phyloP scores from a whole-genome alignment of 176 grass and related monocot genomes.

The Pontederia crassipes region DNA sequence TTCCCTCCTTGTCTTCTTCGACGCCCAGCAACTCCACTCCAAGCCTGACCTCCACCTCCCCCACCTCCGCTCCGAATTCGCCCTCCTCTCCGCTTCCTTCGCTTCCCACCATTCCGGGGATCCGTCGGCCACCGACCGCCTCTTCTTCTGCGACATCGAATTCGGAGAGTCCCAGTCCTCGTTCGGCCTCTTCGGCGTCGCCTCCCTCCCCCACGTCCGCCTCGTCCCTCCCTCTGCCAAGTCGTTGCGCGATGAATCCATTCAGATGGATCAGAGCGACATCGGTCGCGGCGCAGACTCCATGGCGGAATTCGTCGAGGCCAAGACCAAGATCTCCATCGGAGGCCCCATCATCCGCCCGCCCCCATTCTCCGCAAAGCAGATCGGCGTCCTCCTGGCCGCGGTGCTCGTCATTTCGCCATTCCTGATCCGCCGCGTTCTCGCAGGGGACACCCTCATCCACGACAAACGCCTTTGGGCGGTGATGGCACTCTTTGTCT shows the following conservation, averaged over 20 bases:
- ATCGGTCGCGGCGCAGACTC: constrained; percentile 72
- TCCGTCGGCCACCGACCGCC: constrained; percentile 23
- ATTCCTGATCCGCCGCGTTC: constrained; percentile 58
- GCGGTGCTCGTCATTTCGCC: constrained; percentile 49
- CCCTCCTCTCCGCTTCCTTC: constrained; percentile 70
- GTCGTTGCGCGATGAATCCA: constrained; percentile 37
- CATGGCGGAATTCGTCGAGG: constrained; percentile 84
- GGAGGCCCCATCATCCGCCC: constrained; percentile 84
- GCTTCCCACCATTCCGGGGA: constrained; percentile 28
- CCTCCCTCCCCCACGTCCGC: constrained; percentile 65
- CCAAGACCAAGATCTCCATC: constrained; percentile 53
- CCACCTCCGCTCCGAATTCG: constrained; percentile 74
- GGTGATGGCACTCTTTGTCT: constrained; percentile 56
- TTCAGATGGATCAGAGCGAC: constrained; percentile 81
- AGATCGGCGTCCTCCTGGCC: constrained; percentile 40
- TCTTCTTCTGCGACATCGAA: constrained; percentile 95
- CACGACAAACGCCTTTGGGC: constrained; percentile 76
- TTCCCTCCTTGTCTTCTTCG: constrained; percentile 84
- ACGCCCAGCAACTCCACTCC: constrained; percentile 71
- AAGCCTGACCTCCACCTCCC: constrained; percentile 81
- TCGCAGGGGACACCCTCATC: constrained; percentile 63
- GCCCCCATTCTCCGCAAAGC: constrained; percentile 58
- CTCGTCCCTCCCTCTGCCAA: constrained; percentile 46
- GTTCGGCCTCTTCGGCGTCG: constrained; percentile 76
- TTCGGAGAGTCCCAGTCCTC: constrained; percentile 80